Percentiles rank a stretch among this genome's conserved stretches.
These are phyloP conservation scores for Plectosphaerella sp. DNA, from an alignment of 2,329 filamentous ascomycete genomes.

Conservation along the genomic window DNA sequence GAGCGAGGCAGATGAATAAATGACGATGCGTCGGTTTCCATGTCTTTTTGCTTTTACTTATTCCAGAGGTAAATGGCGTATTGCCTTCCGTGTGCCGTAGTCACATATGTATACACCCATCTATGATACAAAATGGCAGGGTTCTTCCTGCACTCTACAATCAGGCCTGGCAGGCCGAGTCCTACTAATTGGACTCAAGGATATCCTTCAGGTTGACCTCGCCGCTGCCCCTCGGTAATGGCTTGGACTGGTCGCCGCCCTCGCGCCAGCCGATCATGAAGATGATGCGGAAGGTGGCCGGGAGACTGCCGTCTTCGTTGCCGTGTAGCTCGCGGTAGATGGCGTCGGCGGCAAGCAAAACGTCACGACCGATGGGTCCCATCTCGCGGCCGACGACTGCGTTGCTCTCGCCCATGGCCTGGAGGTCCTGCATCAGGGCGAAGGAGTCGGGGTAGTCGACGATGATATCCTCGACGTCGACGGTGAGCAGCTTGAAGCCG, in stretches of 20 bases:
- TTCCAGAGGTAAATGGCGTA: not conserved
- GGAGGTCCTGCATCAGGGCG: slow-evolving; percentile 86
- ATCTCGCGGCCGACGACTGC: slow-evolving; percentile 82
- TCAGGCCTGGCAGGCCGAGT: not conserved
- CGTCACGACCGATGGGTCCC: slow-evolving; percentile 73
- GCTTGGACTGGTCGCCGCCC: slow-evolving; percentile 71
- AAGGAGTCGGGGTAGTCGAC: slow-evolving; percentile 91
- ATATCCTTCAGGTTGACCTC: slow-evolving; percentile 87
- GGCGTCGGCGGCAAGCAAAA: slow-evolving; percentile 78
- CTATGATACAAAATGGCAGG: not conserved
- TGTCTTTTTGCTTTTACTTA: not conserved
- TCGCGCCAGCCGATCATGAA: slow-evolving; percentile 99
- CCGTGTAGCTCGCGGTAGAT: slow-evolving; percentile 89
- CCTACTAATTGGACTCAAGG: slow-evolving; percentile 39
- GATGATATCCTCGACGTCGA: slow-evolving; percentile 95
- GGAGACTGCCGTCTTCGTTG: slow-evolving; percentile 70
- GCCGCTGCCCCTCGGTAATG: slow-evolving; percentile 77
- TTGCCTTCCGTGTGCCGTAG: not conserved
- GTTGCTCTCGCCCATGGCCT: slow-evolving; percentile 94
- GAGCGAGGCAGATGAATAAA: slow-evolving; percentile 2
- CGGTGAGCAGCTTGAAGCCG: slow-evolving; percentile 92
- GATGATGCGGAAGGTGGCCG: slow-evolving; percentile 91
- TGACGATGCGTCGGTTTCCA: not conserved
- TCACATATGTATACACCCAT: not conserved
- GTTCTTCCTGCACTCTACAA: not conserved